Base-by-base conservation (phyloP, 2,329 filamentous ascomycete species). In the Exophiala bonariae region DNA sequence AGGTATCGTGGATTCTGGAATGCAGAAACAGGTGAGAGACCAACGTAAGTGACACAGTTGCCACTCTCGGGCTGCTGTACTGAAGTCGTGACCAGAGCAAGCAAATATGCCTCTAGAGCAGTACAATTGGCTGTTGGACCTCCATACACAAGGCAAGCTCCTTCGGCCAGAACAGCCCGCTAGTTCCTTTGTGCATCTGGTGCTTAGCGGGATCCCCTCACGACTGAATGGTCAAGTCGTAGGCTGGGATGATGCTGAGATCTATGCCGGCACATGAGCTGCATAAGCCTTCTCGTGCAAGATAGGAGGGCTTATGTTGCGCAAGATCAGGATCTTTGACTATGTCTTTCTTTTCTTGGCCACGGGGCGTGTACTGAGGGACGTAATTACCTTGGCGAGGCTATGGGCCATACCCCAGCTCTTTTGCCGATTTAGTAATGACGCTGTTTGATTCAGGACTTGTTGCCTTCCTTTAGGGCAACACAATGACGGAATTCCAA, bases 171-270 rank as follows among this genome's bases (percentile, higher is more conserved):
- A 45, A 11, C 33, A 30, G 14, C 43, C 43, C 8, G 43, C 34
- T 10, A 19, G 13, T 11, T 13, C 43, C 4, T 33, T 45, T 13
- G 43, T 32, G 23, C 38, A 30, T 20, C 17, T 45, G 3, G 43
- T 33, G 5, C 8, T 38, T 9, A n/a, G 16, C 19, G 43, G 34
- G 14, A 26, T 45, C 17, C 26, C 43, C 4, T 16, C 31, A 23
- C 22, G 32, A 19, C 13, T 45, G 10, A 39, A 22, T n/a, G 43
- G 43, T 6, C 20, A 46, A 11, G n/a, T 33, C 3, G 17, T 46
- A 8, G 16, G 23, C 14, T 46, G 43, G 43, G 35, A 46, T 18
- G 16, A 44, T 14, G 41, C 11, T 41, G n/a, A n/a, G n/a, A n/a
- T n/a, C n/a, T n/a, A n/a, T n/a, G n/a, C n/a, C n/a, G n/a, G n/a